Evolutionary conservation across 2,329 filamentous ascomycete genomes (phyloP).

Genomic region (Lasiodiplodia citricola): DNA sequence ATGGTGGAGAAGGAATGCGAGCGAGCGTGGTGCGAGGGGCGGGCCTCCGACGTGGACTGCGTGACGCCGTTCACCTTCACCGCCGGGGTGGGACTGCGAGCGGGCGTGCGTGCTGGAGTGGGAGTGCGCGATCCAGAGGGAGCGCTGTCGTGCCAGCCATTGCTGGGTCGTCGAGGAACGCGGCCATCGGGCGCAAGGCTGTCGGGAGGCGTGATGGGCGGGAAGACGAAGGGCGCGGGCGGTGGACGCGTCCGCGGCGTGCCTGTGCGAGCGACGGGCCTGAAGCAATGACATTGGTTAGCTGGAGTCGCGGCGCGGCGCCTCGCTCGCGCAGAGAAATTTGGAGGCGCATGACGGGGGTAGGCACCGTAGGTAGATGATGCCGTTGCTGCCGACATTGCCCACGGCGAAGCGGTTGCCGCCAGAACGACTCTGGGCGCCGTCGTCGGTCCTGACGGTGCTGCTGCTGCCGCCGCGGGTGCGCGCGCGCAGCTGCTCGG

Average conservation of each 20-base stretch:
- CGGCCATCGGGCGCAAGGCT: slow-evolving; percentile 35
- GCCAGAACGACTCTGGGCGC: slow-evolving; percentile 29
- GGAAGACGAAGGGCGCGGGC: slow-evolving; percentile 46
- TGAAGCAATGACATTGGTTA: slow-evolving; percentile 32
- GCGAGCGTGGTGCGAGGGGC: slow-evolving; percentile 49
- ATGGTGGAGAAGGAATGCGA: slow-evolving; percentile 79
- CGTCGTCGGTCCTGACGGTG: slow-evolving; percentile 36
- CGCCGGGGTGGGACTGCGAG: slow-evolving; percentile 28
- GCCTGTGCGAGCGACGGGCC: slow-evolving; percentile 43
- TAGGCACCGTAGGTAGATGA: slow-evolving; percentile 52
- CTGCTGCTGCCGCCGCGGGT: slow-evolving; percentile 41
- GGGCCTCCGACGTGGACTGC: slow-evolving; percentile 30
- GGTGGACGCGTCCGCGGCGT: slow-evolving; percentile 41
- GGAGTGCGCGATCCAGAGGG: slow-evolving; percentile 41
- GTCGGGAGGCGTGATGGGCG: slow-evolving; percentile 46
- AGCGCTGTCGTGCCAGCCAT: slow-evolving; percentile 44
- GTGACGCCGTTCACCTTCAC: slow-evolving; percentile 19
- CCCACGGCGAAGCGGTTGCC: slow-evolving; percentile 51
- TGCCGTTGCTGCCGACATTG: slow-evolving; percentile 53
- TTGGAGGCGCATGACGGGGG: slow-evolving; percentile 4
- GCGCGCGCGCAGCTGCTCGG: slow-evolving; percentile 40
- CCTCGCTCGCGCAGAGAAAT: slow-evolving; percentile 17
- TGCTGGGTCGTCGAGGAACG: slow-evolving; percentile 38
- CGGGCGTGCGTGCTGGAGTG: slow-evolving; percentile 34
- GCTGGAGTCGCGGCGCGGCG: slow-evolving; percentile 22